These are phyloP conservation scores for Geotrichum bryndzae DNA, from an alignment of 1,139 yeast species.

Conservation along the genomic window DNA sequence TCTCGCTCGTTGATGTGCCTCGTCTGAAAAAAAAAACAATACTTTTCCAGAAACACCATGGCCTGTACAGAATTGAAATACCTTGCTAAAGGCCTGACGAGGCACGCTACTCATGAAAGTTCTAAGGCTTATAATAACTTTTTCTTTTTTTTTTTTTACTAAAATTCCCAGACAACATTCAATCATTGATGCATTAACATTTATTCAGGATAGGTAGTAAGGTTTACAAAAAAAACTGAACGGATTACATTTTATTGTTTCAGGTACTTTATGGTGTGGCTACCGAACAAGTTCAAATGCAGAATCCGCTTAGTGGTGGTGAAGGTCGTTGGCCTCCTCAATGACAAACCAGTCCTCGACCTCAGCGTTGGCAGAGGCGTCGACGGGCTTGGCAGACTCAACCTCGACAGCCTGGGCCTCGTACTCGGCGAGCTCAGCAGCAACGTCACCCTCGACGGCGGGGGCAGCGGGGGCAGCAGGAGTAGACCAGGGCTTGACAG, in stretches of 20 bases:
- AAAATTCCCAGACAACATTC: background rate
- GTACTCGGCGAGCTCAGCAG: slow-evolving; percentile 70
- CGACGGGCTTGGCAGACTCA: slow-evolving; percentile 40
- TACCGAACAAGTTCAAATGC: background rate
- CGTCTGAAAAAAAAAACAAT: no score
- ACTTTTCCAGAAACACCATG: no score
- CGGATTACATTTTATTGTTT: background rate
- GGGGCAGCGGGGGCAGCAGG: slow-evolving; percentile 74
- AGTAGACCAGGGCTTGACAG: slow-evolving; percentile 74
- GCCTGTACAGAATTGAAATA: no score
- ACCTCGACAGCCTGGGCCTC: slow-evolving; percentile 74
- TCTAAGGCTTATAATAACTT: no score
- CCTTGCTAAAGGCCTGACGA: no score
- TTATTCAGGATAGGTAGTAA: background rate
- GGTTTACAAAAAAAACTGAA: background rate
- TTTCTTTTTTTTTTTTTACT: no score
- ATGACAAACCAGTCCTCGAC: slow-evolving; percentile 57
- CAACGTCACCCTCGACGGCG: slow-evolving; percentile 60
- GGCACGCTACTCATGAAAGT: no score
- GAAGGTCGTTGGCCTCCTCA: slow-evolving; percentile 60
- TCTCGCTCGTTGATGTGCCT: no score
- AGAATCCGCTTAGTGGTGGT: slow-evolving; percentile 36
- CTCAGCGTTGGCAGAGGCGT: slow-evolving; percentile 42
- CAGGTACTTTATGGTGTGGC: background rate
- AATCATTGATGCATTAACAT: background rate